A percentile compares a stretch with the other conserved stretches of the same genome.
Evolutionary conservation across 768 basidiomycete species (phyloP).

Genomic region (Mrakia frigida): DNA sequence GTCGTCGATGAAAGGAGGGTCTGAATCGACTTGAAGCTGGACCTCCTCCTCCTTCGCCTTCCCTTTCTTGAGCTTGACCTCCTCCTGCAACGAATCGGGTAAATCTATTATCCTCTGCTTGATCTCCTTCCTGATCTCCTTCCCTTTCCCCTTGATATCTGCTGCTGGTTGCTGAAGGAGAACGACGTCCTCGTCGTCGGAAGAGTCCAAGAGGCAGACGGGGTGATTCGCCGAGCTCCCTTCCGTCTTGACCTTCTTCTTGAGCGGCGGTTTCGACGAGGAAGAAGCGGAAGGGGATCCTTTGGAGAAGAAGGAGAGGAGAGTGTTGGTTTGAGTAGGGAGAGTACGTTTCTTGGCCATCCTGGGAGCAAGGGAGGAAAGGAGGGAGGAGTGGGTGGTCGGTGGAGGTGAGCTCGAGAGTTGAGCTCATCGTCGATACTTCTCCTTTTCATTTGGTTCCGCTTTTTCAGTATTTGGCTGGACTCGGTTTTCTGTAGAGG

Average conservation of each 20-base stretch:
- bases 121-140: too few relatives aligned
- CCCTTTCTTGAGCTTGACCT: too few relatives aligned
- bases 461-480: too few relatives aligned
- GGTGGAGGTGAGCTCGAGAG: not conserved
- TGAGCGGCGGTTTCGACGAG: not conserved
- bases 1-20: not conserved
- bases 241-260: not conserved
- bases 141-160: not conserved
- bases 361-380: not conserved
- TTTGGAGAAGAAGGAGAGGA: slow-evolving; percentile 15
- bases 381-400: not conserved
- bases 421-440: too few relatives aligned
- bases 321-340: not conserved
- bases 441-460: too few relatives aligned
- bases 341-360: slow-evolving; percentile 14
- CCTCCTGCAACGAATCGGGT: not conserved
- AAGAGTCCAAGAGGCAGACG: slow-evolving; percentile 22
- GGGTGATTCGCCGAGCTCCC: slow-evolving; percentile 6
- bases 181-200: slow-evolving; percentile 14
- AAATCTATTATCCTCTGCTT: not conserved
- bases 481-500: too few relatives aligned
- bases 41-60: not conserved
- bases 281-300: not conserved
- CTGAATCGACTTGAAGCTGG: not conserved
- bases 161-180: not conserved